Conservation (phyloP, 305 asterid genomes). For the Solanum hybrid region DNA sequence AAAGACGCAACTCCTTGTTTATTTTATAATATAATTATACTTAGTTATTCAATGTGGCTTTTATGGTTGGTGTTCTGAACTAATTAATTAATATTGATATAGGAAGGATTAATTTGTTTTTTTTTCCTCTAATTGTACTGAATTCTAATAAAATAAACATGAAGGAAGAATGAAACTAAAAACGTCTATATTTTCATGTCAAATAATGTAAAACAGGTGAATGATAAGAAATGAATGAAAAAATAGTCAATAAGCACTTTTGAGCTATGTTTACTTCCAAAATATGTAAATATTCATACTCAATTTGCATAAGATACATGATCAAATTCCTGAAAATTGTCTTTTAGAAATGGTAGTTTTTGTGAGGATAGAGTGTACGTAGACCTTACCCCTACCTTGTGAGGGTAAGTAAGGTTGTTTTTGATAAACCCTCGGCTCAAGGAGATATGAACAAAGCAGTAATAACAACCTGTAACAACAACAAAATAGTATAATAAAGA, state of each 20-base stretch:
- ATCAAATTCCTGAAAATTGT: background rate
- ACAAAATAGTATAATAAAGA: background rate
- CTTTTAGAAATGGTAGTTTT: background rate
- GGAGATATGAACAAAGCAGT: background rate
- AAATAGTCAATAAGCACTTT: background rate
- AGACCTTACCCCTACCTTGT: background rate
- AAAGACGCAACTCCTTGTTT: background rate
- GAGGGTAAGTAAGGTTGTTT: background rate
- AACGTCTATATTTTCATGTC: background rate
- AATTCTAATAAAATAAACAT: background rate
- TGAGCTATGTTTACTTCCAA: background rate
- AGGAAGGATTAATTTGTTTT: background rate
- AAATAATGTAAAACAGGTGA: background rate
- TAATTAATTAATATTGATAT: background rate
- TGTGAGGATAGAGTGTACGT: background rate
- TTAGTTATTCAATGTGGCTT: background rate
- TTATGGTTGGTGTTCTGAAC: background rate
- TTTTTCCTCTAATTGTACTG: background rate
- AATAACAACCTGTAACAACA: background rate
- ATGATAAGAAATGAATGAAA: background rate
- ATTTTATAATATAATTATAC: background rate
- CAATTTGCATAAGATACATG: background rate
- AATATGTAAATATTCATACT: background rate
- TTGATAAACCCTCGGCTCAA: background rate
- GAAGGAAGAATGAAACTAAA: background rate